These are phyloP conservation scores for Bocquillonia castaneifolia DNA, from an alignment of 441 rosid genomes.

Conservation along the genomic window DNA sequence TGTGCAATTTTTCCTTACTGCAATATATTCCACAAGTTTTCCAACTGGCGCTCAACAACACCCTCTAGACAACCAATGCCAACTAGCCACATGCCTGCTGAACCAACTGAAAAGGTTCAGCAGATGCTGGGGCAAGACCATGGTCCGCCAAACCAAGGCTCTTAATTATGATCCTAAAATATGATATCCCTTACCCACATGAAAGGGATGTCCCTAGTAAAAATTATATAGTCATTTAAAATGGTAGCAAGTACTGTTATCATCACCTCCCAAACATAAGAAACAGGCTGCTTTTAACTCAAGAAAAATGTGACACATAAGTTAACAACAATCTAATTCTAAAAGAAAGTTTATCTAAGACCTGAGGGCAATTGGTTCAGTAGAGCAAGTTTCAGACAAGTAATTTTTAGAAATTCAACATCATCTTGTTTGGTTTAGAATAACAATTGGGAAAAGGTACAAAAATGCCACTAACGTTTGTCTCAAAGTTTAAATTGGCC, in stretches of 20 bases:
- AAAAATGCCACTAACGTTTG: no score
- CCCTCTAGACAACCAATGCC: neutral
- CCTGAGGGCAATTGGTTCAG: no score
- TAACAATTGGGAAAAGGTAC: no score
- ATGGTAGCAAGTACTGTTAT: neutral
- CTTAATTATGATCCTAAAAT: neutral
- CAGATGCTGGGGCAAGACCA: neutral
- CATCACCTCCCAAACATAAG: neutral
- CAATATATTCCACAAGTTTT: neutral
- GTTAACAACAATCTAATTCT: neutral
- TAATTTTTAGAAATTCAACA: no score
- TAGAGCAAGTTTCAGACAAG: no score
- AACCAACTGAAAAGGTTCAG: neutral
- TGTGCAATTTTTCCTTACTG: neutral
- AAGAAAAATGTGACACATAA: neutral
- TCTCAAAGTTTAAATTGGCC: no score
- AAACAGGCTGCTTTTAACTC: neutral
- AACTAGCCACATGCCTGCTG: neutral
- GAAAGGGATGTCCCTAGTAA: neutral
- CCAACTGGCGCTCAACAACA: neutral
- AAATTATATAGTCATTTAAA: neutral
- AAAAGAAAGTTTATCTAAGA: neutral
- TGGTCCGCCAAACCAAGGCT: neutral
- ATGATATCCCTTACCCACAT: neutral
- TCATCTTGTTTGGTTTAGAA: no score